Conservation (phyloP, 2,329 filamentous ascomycete species). For the Torrubiellomyces zombiae region DNA sequence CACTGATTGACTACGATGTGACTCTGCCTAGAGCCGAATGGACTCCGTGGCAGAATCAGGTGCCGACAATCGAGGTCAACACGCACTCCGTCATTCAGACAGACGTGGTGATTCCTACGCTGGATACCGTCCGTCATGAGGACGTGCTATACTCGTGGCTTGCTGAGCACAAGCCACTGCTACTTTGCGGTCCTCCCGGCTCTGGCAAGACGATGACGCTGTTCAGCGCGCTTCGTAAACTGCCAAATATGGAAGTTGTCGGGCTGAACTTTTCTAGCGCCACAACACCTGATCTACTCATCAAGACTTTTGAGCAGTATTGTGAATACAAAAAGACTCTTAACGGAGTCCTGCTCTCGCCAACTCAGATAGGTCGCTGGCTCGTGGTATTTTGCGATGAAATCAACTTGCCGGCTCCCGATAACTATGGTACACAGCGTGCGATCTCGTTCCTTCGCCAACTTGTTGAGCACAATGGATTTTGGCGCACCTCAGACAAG, state of each 20-base stretch:
- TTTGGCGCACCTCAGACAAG: constrained; percentile 96
- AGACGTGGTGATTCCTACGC: constrained; percentile 92
- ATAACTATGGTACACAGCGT: constrained; percentile 93
- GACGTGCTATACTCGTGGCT: constrained; percentile 99
- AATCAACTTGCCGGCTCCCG: constrained; percentile 94
- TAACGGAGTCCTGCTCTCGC: constrained; percentile 88
- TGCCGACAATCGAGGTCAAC: constrained; percentile 89
- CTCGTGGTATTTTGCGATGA: constrained; percentile 98
- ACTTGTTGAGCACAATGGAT: constrained; percentile 95
- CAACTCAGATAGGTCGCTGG: constrained; percentile 93
- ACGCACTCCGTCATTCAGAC: constrained; percentile 97
- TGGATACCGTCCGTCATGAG: constrained; percentile 94
- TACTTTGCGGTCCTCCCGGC: constrained; percentile 92
- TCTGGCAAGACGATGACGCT: constrained; percentile 99
- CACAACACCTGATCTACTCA: constrained; percentile 89
- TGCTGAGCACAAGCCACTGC: constrained; percentile 89
- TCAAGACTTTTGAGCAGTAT: constrained; percentile 99
- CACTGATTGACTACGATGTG: constrained; percentile 92
- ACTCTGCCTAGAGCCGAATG: constrained; percentile 75
- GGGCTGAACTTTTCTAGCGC: constrained; percentile 99
- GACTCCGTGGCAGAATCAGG: constrained; percentile 86
- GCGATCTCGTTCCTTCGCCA: constrained; percentile 96
- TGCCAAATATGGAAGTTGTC: constrained; percentile 97
- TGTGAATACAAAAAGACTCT: constrained; percentile 99
- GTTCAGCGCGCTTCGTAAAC: constrained; percentile 89